A percentile compares a stretch with the other conserved stretches of the same genome.
Evolutionary conservation across 73 alveolate species (phyloP).

Genomic region (Paramecium bursaria): DNA sequence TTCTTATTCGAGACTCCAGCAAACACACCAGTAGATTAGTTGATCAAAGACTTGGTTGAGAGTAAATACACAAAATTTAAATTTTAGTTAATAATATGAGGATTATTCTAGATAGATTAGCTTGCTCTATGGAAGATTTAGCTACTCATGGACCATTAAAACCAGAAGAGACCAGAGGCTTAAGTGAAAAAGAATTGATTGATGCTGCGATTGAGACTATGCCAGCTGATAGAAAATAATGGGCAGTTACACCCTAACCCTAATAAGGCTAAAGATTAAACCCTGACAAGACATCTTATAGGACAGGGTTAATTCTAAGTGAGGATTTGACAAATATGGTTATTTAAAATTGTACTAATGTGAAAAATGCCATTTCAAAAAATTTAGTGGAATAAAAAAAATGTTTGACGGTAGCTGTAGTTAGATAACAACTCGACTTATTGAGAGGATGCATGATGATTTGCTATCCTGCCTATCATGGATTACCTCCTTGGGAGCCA

Average conservation of each 20-base stretch:
- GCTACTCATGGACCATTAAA: slow-evolving; percentile 87
- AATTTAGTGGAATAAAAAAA: slow-evolving; percentile 83
- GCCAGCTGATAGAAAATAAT: slow-evolving; percentile 78
- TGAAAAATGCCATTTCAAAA: slow-evolving; percentile 85
- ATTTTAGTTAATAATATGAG: slow-evolving; percentile 70
- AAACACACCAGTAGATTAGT: slow-evolving; percentile 71
- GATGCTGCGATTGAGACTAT: slow-evolving; percentile 71
- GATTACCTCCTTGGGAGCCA: slow-evolving; percentile 98
- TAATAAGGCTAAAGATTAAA: slow-evolving; percentile 79
- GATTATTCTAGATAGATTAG: slow-evolving; percentile 64
- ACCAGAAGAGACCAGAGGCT: slow-evolving; percentile 95
- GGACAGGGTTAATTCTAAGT: slow-evolving; percentile 75
- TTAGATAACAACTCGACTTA: slow-evolving; percentile 80
- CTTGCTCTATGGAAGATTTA: slow-evolving; percentile 64
- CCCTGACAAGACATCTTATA: slow-evolving; percentile 70
- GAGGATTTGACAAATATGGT: slow-evolving; percentile 88
- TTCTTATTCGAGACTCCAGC: slow-evolving; percentile 84
- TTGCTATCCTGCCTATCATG: slow-evolving; percentile 97
- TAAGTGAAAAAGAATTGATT: slow-evolving; percentile 72
- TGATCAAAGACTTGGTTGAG: slow-evolving; percentile 81
- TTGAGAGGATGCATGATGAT: slow-evolving; percentile 95
- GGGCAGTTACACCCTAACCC: slow-evolving; percentile 82
- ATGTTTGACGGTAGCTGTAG: slow-evolving; percentile 70
- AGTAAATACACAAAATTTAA: slow-evolving; percentile 47
- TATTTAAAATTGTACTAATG: slow-evolving; percentile 84